Evolutionary conservation across 2,329 filamentous ascomycete genomes (phyloP).

Genomic region (Clonostachys sp.): DNA sequence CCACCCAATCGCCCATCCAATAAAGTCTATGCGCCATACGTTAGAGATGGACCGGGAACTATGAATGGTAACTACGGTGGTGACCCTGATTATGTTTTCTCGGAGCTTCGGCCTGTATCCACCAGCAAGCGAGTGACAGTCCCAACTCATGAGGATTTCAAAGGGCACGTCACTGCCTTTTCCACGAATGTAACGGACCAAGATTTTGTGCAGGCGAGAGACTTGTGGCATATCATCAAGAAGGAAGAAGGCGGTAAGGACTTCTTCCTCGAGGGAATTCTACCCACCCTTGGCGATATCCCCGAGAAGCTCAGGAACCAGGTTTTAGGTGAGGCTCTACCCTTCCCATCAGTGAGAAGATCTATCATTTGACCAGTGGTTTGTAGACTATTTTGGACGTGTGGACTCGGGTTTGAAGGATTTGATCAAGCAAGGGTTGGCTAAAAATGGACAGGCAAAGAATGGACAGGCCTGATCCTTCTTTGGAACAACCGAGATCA

Average conservation of each 20-base stretch:
- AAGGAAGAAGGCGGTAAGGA: constrained; percentile 7
- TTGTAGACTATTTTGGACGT: constrained; percentile 1
- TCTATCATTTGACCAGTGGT: too few relatives aligned
- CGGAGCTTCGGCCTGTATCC: constrained; percentile 31
- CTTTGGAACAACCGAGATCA: too few relatives aligned
- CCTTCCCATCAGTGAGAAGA: too few relatives aligned
- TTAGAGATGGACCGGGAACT: constrained; percentile 13
- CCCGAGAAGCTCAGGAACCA: constrained; percentile 6
- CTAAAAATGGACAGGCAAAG: not conserved
- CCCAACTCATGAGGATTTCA: constrained; percentile 12
- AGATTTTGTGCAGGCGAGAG: constrained; percentile 13
- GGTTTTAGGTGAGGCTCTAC: not conserved
- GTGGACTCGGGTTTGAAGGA: not conserved
- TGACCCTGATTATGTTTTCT: constrained; percentile 16
- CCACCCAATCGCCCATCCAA: constrained; percentile 20
- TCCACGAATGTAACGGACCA: constrained; percentile 5
- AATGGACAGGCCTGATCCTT: too few relatives aligned
- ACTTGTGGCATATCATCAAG: constrained; percentile 14
- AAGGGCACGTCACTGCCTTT: constrained; percentile 10
- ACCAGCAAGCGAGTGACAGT: constrained; percentile 13
- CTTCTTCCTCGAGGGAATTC: constrained; percentile 12
- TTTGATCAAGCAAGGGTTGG: not conserved
- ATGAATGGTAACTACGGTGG: constrained; percentile 17
- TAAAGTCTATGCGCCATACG: constrained; percentile 13
- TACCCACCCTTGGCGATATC: constrained; percentile 8